A percentile compares a stretch with the other conserved stretches of the same genome.
Conservation (phyloP, 306 rosid genomes). For the Leucaena leucocephala region DNA sequence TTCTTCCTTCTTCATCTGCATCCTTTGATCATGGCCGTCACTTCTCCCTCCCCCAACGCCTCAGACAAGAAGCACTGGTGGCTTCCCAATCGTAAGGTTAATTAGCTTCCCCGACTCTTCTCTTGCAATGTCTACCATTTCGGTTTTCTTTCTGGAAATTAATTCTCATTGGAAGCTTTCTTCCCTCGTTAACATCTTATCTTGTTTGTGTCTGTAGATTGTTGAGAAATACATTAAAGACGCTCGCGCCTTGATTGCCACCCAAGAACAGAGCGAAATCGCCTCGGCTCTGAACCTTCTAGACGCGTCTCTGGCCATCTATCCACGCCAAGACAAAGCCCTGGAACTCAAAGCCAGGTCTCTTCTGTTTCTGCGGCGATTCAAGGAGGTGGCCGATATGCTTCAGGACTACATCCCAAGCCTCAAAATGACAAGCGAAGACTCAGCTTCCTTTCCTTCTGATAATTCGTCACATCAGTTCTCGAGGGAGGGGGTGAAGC, state of each 20-base stretch:
- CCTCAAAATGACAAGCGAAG: slow-evolving; percentile 69
- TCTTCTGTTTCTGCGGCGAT: slow-evolving; percentile 73
- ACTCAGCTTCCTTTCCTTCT: slow-evolving; percentile 54
- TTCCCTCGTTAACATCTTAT: too few species aligned
- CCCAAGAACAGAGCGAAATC: slow-evolving; percentile 70
- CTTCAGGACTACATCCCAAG: slow-evolving; percentile 96
- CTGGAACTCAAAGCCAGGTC: slow-evolving; percentile 85
- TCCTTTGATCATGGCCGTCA: too few species aligned
- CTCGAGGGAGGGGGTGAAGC: slow-evolving; percentile 75
- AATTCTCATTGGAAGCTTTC: not conserved
- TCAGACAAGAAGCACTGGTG: slow-evolving; percentile 71
- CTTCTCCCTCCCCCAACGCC: slow-evolving; percentile 41
- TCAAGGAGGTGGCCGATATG: slow-evolving; percentile 91
- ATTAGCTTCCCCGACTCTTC: not conserved
- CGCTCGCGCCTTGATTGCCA: slow-evolving; percentile 70
- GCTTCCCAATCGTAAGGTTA: slow-evolving; percentile 49
- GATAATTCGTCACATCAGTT: slow-evolving; percentile 53
- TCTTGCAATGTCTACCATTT: not conserved
- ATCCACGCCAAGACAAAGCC: slow-evolving; percentile 77
- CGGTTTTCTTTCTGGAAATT: not conserved
- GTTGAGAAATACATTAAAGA: slow-evolving; percentile 80
- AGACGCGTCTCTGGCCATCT: slow-evolving; percentile 82
- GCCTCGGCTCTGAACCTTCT: slow-evolving; percentile 68
- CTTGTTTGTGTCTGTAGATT: slow-evolving; percentile 47
- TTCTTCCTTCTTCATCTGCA: not conserved